Evolutionary conservation across 2,329 filamentous ascomycete genomes (phyloP), one percentile per base, ranked within the genome.

Genomic region (Clarireedia homoeocarpa): DNA sequence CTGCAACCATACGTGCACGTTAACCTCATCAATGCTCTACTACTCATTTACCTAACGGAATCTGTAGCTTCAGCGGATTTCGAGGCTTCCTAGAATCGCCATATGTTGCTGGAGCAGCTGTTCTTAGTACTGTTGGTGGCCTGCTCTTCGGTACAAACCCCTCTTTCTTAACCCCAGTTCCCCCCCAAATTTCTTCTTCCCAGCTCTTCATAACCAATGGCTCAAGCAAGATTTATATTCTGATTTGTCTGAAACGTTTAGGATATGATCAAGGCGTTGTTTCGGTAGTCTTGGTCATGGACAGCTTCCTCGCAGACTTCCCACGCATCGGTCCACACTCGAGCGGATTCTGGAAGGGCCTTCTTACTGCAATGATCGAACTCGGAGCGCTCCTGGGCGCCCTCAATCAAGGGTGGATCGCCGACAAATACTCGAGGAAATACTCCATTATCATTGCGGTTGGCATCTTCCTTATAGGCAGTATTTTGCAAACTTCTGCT

Each of bases 371-470:
- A 20, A 52, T 82, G 61, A 75, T 72, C 6, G 67, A 71, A 57
- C 61, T 71, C n/a, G 70, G 70, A 56, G 70, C 70, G 5, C 69
- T 67, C 64, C 61, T 63, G 15, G 68, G 68, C 59, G 55, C 56
- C 7, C 17, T 56, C 1, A 58, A 55, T 12, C 51, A 56, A 7
- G 56, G 58, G 17, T 57, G 49, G 42, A 52, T 79, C 42, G 77
- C 77, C 1, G 77, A 81, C 58, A 75, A 73, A 62, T 72, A 78
- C 36, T 79, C 76, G 5, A 70, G 78, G 30, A 77, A 78, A 51
- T 77, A 76, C 59, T 75, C 76, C 2, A 78, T 81, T 26, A 62
- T 78, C 1, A 71, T 79, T 1, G 77, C 76, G 3, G 77, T 80
- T 4, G 60, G 66, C 12, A 71, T 81, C 30, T 81, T 81, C 59